These are phyloP conservation scores for Rubroshorea leprosula DNA, from an alignment of 345 rosid species.

Conservation along the genomic window DNA sequence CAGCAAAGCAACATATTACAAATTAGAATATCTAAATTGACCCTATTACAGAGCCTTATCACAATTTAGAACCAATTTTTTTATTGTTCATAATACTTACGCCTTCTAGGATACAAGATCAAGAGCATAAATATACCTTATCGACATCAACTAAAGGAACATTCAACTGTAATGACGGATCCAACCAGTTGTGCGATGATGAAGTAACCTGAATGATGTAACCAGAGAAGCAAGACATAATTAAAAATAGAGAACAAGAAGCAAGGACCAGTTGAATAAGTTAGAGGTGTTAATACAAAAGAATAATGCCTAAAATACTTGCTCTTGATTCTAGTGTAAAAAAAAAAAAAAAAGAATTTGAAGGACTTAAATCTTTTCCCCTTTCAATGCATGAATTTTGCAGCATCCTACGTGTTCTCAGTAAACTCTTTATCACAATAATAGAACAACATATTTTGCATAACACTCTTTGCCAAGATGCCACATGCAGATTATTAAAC, in stretches of 20 bases:
- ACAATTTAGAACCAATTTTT: not conserved
- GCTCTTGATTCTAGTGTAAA: not conserved
- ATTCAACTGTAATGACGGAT: conserved; percentile 62
- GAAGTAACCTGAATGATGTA: conserved; percentile 46
- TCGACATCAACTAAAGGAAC: conserved; percentile 96
- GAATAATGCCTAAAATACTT: not conserved
- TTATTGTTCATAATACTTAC: not conserved
- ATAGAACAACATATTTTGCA: not conserved
- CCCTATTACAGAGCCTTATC: not conserved
- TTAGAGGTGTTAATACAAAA: not conserved
- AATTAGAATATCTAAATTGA: not conserved
- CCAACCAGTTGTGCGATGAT: conserved; percentile 53
- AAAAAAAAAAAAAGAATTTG: not conserved
- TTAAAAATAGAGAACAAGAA: not conserved
- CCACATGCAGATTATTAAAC: no score
- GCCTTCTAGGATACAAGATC: conserved; percentile 7
- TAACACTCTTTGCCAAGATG: not conserved
- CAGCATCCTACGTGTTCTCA: not conserved
- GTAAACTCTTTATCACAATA: not conserved
- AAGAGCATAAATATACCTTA: conserved; percentile 46
- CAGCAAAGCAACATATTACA: not conserved
- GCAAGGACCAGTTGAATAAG: not conserved
- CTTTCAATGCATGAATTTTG: not conserved
- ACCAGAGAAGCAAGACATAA: conserved; percentile 14
- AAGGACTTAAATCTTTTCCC: not conserved